A percentile compares a stretch with the other conserved stretches of the same genome.
These are phyloP conservation scores for Eimeria falciformis DNA, from an alignment of 169 alveolate genomes.

Conservation along the genomic window DNA sequence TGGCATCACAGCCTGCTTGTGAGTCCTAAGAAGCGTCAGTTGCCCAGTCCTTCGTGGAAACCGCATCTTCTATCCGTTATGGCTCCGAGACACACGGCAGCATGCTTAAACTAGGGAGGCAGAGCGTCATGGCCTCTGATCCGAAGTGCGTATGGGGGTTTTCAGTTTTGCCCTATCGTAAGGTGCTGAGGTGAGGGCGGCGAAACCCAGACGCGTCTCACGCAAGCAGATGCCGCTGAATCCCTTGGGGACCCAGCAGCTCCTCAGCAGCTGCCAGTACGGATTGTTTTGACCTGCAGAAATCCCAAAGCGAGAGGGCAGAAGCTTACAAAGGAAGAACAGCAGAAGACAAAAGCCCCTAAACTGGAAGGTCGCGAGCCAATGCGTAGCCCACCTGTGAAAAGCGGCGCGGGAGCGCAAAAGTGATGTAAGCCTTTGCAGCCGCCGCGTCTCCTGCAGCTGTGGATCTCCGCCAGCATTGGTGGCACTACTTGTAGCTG, in stretches of 20 bases:
- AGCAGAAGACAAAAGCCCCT: no score
- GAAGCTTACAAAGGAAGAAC: background rate
- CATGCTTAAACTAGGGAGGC: no score
- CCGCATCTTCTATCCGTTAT: background rate
- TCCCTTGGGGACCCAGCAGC: conserved; percentile 66
- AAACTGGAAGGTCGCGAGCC: no score
- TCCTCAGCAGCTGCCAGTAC: conserved; percentile 32
- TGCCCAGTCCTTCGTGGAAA: background rate
- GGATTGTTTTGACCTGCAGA: conserved; percentile 11
- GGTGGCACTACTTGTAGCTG: background rate
- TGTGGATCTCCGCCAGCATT: background rate
- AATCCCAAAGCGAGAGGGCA: background rate
- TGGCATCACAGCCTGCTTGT: background rate
- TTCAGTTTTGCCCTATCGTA: no score
- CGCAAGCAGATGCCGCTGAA: conserved; percentile 65
- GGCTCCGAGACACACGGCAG: no score
- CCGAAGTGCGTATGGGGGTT: no score
- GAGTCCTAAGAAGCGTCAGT: no score
- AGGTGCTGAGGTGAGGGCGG: no score
- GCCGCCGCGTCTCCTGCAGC: background rate
- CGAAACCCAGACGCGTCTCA: background rate
- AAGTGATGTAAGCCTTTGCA: conserved; percentile 50
- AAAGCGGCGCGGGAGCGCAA: conserved; percentile 59
- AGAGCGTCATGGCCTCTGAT: no score
- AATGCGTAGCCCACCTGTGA: conserved; percentile 2